phyloP scores from a whole-genome alignment of 371 early-diverging fungal species.

The Haplosporangium sp. region DNA sequence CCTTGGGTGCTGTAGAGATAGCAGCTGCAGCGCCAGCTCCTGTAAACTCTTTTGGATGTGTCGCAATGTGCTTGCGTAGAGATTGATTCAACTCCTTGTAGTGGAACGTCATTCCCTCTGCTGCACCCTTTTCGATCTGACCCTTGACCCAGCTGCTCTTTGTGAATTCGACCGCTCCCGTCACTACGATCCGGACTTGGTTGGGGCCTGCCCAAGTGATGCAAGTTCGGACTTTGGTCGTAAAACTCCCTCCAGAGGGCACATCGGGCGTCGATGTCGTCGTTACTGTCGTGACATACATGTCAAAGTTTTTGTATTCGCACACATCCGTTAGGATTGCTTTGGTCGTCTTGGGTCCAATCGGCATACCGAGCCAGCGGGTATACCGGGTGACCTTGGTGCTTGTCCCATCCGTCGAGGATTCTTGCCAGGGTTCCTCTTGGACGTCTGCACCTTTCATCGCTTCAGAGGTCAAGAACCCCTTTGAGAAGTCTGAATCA shows the following conservation, averaged over 20 bases:
- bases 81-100: conserved; percentile 68
- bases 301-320: conserved; percentile 65
- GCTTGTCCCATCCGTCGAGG: conserved; percentile 12
- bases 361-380: conserved; percentile 46
- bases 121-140: conserved; percentile 78
- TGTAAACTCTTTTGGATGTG: conserved; percentile 40
- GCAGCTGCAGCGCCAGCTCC: conserved; percentile 3
- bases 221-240: conserved; percentile 81
- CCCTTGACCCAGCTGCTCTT: conserved; percentile 82
- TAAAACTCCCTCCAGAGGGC: conserved; percentile 85
- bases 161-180: conserved; percentile 77
- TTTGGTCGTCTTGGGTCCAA: conserved; percentile 81
- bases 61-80: conserved; percentile 63
- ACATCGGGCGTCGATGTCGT: conserved; percentile 85
- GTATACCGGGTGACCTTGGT: conserved; percentile 40
- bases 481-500: conserved; percentile 39
- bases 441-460: conserved; percentile 52
- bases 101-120: conserved; percentile 70
- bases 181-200: conserved; percentile 73
- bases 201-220: conserved; percentile 80
- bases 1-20: not conserved
- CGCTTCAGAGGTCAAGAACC: conserved; percentile 29
- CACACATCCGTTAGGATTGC: conserved; percentile 73
- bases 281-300: conserved; percentile 70
- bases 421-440: conserved; percentile 40